Evolutionary conservation across 1,284 basidiomycete genomes (phyloP), one percentile per base, ranked within the genome.

Genomic region (Trichosporon faecale): DNA sequence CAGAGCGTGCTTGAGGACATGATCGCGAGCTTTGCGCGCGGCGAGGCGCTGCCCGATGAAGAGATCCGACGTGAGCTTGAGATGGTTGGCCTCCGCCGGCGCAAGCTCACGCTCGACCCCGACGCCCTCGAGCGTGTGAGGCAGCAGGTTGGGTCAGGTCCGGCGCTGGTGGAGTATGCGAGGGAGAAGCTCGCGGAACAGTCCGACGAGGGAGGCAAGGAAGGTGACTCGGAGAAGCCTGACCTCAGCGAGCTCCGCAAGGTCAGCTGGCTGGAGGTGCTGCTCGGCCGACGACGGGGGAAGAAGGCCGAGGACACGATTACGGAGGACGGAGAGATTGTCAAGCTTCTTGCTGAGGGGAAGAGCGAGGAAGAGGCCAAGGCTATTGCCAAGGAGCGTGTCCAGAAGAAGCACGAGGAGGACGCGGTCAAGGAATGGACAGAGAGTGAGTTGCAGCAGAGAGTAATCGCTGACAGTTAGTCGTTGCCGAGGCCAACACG

Each of bases 11-110:
- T 84, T 21, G 70, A 74, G 57, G 75, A 75, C 9, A 67, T 84
- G 25, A 67, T 80, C 0, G 68, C 66, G 46, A 67, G 76, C 29
- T 73, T 78, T 18, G 33, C 68, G 55, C 46, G 44, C 0, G 75
- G 76, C 33, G 75, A 77, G 61, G 46, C 25, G n/a, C 66, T 81
- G 0, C 66, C 68, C 21, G 77, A 80, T 49, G 72, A 70, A 5
- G 79, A 83, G 66, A 76, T 84, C 44, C 75, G 80, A 68, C 74
- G 79, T 40, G 80, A 80, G 70, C 74, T 85, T 68, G 80, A 82
- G 75, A 81, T 83, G 79, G 82, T 83, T 11, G 83, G 80, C 2
- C 71, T 84, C 69, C 74, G 81, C 27, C 27, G 27, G 29, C 57
- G 57, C 27, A 61, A 61, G 57, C 57, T 61, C 12, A 61, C 57